phyloP scores from a whole-genome alignment of 306 rosid species.

The Trifolium pratense region DNA sequence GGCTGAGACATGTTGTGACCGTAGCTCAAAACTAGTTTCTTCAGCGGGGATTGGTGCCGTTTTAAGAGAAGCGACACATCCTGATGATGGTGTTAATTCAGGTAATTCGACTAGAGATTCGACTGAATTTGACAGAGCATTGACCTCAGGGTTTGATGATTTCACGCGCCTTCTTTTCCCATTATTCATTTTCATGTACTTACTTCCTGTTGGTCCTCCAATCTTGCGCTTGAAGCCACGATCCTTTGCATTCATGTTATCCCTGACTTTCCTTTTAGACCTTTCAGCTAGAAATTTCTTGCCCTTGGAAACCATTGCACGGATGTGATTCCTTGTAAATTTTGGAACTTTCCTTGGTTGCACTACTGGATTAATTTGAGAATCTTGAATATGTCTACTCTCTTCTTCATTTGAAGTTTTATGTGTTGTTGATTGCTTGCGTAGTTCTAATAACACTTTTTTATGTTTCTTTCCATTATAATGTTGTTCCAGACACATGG shows the following conservation, averaged over 20 bases:
- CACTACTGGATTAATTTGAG: slow-evolving; percentile 52
- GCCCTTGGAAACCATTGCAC: neutral
- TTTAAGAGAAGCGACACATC: neutral
- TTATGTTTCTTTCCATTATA: slow-evolving; percentile 30
- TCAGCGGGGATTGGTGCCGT: neutral
- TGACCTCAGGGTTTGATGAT: slow-evolving; percentile 20
- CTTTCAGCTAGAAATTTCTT: slow-evolving; percentile 1
- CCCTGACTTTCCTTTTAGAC: slow-evolving; percentile 5
- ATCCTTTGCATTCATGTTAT: neutral
- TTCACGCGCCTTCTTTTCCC: slow-evolving; percentile 2
- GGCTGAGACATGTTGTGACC: neutral
- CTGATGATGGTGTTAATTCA: neutral
- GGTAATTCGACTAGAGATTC: slow-evolving; percentile 5
- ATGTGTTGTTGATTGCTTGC: neutral
- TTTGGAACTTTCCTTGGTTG: slow-evolving; percentile 47
- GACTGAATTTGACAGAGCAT: slow-evolving; percentile 17
- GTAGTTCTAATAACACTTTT: neutral
- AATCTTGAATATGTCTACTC: slow-evolving; percentile 43
- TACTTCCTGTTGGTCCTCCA: neutral
- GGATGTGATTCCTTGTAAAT: neutral
- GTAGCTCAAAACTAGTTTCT: slow-evolving; percentile 19
- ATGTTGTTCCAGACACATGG: slow-evolving; percentile 1
- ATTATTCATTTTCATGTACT: slow-evolving; percentile 18
- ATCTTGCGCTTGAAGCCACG: slow-evolving; percentile 6
- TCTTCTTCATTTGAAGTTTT: neutral